These are phyloP conservation scores for Tuber melanosporum DNA, from an alignment of 495 filamentous ascomycete species.

Conservation along the genomic window DNA sequence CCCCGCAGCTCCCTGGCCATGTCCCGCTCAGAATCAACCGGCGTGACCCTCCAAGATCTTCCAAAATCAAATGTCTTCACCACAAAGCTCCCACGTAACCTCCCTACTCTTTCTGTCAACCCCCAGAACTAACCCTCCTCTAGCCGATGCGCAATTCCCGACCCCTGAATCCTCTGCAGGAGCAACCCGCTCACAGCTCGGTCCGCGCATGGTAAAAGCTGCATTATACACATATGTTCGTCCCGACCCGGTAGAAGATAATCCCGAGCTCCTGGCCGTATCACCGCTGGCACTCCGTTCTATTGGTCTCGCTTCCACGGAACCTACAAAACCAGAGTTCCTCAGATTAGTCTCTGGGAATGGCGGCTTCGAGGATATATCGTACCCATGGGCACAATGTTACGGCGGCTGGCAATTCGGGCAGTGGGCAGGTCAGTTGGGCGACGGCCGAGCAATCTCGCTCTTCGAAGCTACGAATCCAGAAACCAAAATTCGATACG, in stretches of 20 bases:
- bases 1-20: not conserved
- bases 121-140: constrained; percentile 53
- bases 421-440: constrained; percentile 90
- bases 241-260: constrained; percentile 59
- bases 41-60: constrained; percentile 57
- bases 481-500: constrained; percentile 62
- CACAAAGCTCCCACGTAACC: constrained; percentile 29
- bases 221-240: constrained; percentile 88
- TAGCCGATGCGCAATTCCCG: constrained; percentile 70
- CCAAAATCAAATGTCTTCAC: constrained; percentile 82
- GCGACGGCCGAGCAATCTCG: constrained; percentile 89
- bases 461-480: constrained; percentile 86
- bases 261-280: constrained; percentile 69
- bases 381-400: constrained; percentile 97
- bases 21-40: not conserved
- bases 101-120: not conserved
- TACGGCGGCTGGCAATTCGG: constrained; percentile 88
- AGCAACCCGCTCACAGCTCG: constrained; percentile 66
- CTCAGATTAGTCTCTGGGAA: constrained; percentile 71
- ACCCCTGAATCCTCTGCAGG: constrained; percentile 73
- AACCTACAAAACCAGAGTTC: constrained; percentile 69
- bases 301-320: constrained; percentile 61
- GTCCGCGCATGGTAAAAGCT: constrained; percentile 74
- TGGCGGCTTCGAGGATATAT: constrained; percentile 59
- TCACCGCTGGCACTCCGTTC: constrained; percentile 70